Base-by-base conservation (phyloP, 176 grass and related monocot genomes). In the Bonia amplexicaulis region DNA sequence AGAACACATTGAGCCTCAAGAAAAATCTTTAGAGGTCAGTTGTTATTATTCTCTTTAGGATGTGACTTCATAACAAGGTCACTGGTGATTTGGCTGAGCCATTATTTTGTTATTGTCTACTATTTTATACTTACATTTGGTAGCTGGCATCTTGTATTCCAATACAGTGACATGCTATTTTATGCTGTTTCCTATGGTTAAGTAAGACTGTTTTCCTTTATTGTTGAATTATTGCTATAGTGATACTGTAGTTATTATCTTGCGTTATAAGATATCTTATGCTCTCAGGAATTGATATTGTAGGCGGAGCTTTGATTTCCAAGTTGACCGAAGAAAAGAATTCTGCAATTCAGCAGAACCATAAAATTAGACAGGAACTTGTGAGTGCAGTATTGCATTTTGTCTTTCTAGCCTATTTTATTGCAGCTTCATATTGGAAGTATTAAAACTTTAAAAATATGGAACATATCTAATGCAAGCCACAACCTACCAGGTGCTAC, bases 261-360 rank as follows among this genome's bases (percentile, higher is more conserved):
- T 13, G n/a, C 12, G 6, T 2, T 48, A 40, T 42, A 69, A 17
- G 75, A 31, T 79, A 40, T 77, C 81, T 89, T 85, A 82, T 37
- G 17, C 40, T 71, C 20, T 55, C 12, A 51, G 69, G 9, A 73
- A 39, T 88, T 82, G 60, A 19, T 17, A 7, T 74, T 80, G 44
- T 61, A 94, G 93, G 77, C 87, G 87, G 85, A 73, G 88, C 73
- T 68, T 76, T 94, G 85, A 88, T 94, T 71, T 82, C 78, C n/a
- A 92, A 87, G 47, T 80, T 94, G 74, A 90, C 82, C 0, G 87
- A 94, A 82, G 93, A 94, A 76, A 92, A 89, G 88, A 90, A 90
- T 58, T 84, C 81, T 35, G 93, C 90, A 27, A 92, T 90, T 85
- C 93, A 94, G 83, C 81, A 85, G 72, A 94, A 92, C 83, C 88